Percentiles rank a stretch among this genome's conserved stretches.
Conservation (phyloP, 305 asterid genomes). For the Coffea humblotiana region DNA sequence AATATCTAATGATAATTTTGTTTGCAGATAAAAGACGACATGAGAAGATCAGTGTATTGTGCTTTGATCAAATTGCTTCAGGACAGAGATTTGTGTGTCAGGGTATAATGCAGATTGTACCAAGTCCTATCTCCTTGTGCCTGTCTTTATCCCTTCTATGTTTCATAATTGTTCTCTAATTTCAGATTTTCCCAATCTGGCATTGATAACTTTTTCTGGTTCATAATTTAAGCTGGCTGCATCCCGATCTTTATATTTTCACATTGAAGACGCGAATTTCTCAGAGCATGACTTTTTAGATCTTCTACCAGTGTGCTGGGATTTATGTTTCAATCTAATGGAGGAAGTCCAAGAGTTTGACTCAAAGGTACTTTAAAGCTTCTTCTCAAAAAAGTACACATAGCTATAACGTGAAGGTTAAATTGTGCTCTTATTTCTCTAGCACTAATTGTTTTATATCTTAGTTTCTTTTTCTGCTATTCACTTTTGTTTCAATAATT, state of each 20-base stretch:
- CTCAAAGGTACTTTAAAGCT: slow-evolving; percentile 65
- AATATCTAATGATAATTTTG: slow-evolving; percentile 24
- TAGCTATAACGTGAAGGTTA: neutral
- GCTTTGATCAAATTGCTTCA: slow-evolving; percentile 90
- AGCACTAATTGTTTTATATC: neutral
- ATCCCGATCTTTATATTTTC: slow-evolving; percentile 84
- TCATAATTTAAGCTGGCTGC: slow-evolving; percentile 75
- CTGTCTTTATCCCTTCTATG: neutral
- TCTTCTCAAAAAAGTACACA: neutral
- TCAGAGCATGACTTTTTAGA: slow-evolving; percentile 78
- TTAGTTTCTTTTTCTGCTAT: neutral
- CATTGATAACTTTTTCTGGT: slow-evolving; percentile 17
- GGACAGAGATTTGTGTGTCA: slow-evolving; percentile 84
- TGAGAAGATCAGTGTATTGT: slow-evolving; percentile 85
- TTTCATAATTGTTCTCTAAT: neutral
- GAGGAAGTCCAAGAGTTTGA: slow-evolving; percentile 95
- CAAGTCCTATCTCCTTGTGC: slow-evolving; percentile 6
- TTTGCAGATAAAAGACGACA: slow-evolving; percentile 82
- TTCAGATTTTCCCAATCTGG: slow-evolving; percentile 6
- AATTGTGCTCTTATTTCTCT: neutral
- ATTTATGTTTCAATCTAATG: slow-evolving; percentile 77
- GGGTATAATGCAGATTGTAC: slow-evolving; percentile 53
- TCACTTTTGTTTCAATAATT: neutral
- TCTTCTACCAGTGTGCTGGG: slow-evolving; percentile 91
- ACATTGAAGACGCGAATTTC: slow-evolving; percentile 92